These are phyloP conservation scores for Eleusine indica DNA, from an alignment of 176 grass and related monocot species.

Conservation along the genomic window DNA sequence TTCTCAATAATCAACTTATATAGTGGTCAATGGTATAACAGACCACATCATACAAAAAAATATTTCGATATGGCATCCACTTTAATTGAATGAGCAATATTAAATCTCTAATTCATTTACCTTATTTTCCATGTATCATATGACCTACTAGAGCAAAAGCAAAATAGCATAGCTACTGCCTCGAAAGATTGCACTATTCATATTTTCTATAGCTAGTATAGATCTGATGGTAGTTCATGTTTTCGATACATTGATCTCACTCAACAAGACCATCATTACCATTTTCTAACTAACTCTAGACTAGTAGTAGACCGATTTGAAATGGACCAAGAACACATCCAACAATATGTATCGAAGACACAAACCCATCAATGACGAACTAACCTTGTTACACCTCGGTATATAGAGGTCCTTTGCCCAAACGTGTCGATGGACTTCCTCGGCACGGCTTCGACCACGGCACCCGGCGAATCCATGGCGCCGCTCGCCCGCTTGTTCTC, in stretches of 20 bases:
- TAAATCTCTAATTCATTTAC: background rate
- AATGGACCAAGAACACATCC: conserved; percentile 11
- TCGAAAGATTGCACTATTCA: conserved; percentile 7
- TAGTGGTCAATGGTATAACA: background rate
- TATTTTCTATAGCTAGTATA: conserved; percentile 7
- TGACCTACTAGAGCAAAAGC: background rate
- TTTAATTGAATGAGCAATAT: background rate
- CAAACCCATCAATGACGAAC: conserved; percentile 21
- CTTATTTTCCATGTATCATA: conserved; percentile 10
- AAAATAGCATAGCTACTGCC: conserved; percentile 3
- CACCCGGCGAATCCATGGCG: conserved; percentile 55
- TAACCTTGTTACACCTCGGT: conserved; percentile 91
- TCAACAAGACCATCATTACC: conserved; percentile 21
- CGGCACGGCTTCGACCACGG: conserved; percentile 47
- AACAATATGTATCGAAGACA: conserved; percentile 20
- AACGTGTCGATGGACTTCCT: conserved; percentile 88
- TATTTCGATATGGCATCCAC: background rate
- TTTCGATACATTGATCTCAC: conserved; percentile 27
- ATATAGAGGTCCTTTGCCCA: conserved; percentile 93
- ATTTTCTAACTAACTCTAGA: conserved; percentile 22
- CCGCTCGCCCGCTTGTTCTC: conserved; percentile 63
- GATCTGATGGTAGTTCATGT: conserved; percentile 31
- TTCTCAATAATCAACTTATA: background rate
- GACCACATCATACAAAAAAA: background rate
- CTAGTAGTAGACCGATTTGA: conserved; percentile 30